Base-by-base conservation (phyloP, 306 rosid genomes). In the Trifolium fragiferum region DNA sequence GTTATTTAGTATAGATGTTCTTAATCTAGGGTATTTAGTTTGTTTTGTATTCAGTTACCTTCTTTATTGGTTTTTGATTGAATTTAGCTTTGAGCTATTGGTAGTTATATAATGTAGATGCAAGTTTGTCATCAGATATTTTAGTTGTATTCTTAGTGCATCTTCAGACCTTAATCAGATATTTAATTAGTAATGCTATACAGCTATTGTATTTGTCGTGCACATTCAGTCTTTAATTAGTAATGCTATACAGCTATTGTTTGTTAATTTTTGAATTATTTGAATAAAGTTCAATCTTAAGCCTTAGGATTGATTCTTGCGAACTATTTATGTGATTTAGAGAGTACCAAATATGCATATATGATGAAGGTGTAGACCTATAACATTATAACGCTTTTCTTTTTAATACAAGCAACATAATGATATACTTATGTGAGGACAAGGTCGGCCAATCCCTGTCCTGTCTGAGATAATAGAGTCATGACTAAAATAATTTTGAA, bases 11-110 rank as follows among this genome's bases (percentile, higher is more conserved):
- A 8, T 64, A 50, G 49, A 41, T 44, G 70, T 53, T 74, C 35
- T 40, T 70, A 25, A 37, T 62, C 70, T n/a, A 19, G 18, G 23
- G 53, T 49, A 23, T 64, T 65, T 49, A 33, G 27, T 23, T 58
- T 79, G 30, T 78, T 70, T 68, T 54, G 13, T 3, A 27, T 18
- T 44, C 18, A 14, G 43, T 44, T 73, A 7, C 25, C 68, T 66
- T 43, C 33, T 30, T 43, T 60, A 20, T 61, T 77, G 41, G 69
- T 61, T 13, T 66, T 70, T 51, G 38, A 59, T 37, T 66, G 72
- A 32, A 40, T 37, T 55, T 74, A 62, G 61, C 68, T 53, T 60
- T 60, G 66, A 67, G 14, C 10, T 68, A 49, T 62, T 21, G 70
- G 41, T 35, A 13, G 16, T 68, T 20, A 58, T 57, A 58, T 66